Evolutionary conservation across 2,329 filamentous ascomycete genomes (phyloP).

Genomic region (Aspergillus ochraceoroseus): DNA sequence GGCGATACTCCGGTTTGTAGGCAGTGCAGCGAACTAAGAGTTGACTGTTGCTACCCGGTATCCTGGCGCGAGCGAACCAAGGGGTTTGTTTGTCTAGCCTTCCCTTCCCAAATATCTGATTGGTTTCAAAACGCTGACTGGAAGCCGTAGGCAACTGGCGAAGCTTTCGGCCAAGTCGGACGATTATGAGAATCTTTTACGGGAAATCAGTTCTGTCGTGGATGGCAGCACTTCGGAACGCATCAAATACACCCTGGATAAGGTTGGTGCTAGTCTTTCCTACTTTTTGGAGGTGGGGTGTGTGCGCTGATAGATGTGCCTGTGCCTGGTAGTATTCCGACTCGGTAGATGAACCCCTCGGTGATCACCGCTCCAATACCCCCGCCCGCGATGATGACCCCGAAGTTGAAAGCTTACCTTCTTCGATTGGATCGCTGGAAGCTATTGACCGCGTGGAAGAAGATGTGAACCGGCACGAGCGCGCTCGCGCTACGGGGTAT

Average conservation of each 20-base stretch:
- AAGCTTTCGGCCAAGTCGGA: constrained; percentile 30
- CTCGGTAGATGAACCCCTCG: constrained; percentile 19
- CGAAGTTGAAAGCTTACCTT: constrained; percentile 29
- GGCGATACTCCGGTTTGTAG: constrained; percentile 41
- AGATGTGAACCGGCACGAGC: constrained; percentile 39
- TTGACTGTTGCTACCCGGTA: constrained; percentile 38
- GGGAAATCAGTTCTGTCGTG: constrained; percentile 34
- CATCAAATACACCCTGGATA: constrained; percentile 37
- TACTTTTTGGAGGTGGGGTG: too few species aligned
- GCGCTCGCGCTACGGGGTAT: constrained; percentile 39
- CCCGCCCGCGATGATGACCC: constrained; percentile 29
- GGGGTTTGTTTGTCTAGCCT: constrained; percentile 26
- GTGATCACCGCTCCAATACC: constrained; percentile 26
- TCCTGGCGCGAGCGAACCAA: constrained; percentile 38
- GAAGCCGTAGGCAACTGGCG: constrained; percentile 36
- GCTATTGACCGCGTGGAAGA: constrained; percentile 46
- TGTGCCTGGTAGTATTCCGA: constrained; percentile 23
- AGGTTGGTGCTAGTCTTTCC: constrained; percentile 25
- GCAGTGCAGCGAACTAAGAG: constrained; percentile 39
- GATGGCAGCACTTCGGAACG: constrained; percentile 32
- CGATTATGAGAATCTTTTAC: constrained; percentile 41
- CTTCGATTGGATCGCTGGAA: constrained; percentile 42
- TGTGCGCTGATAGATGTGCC: too few species aligned
- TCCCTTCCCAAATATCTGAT: too few species aligned
- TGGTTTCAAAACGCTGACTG: too few species aligned